These are phyloP conservation scores for Candida glucosophila DNA, from an alignment of 1,139 yeast genomes.

Conservation along the genomic window DNA sequence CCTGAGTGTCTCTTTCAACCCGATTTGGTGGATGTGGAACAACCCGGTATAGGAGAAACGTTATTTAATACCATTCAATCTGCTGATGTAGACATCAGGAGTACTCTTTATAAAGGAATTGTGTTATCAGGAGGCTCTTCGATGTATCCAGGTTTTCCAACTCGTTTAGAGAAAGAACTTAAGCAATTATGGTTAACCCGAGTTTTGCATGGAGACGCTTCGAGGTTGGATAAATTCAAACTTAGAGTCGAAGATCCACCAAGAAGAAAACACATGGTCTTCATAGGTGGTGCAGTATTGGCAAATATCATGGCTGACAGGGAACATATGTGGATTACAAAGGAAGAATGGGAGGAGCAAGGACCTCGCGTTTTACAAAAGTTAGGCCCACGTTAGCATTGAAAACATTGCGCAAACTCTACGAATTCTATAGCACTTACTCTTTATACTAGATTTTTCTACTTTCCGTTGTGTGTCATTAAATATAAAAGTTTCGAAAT, in stretches of 20 bases:
- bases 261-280: conserved; percentile 97
- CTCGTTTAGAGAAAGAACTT: conserved; percentile 89
- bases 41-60: conserved; percentile 92
- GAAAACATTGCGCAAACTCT: too few species aligned
- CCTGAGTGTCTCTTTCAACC: conserved; percentile 99
- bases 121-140: conserved; percentile 96
- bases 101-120: conserved; percentile 83
- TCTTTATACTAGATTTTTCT: not conserved
- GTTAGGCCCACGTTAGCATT: conserved; percentile 77
- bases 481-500: conserved; percentile 1
- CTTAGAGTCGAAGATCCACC: conserved; percentile 98
- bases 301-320: conserved; percentile 98
- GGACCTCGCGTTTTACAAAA: conserved; percentile 80
- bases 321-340: conserved; percentile 96
- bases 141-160: conserved; percentile 98
- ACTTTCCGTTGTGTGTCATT: too few species aligned
- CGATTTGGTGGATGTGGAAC: conserved; percentile 91
- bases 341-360: conserved; percentile 96
- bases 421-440: conserved; percentile 1
- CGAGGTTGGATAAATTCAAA: conserved; percentile 83
- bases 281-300: conserved; percentile 96
- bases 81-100: conserved; percentile 89
- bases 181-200: conserved; percentile 92
- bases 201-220: conserved; percentile 80
- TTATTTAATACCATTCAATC: conserved; percentile 87